Evolutionary conservation across 805 yeast species (phyloP).

Genomic region (Zygoascus tannicola): DNA sequence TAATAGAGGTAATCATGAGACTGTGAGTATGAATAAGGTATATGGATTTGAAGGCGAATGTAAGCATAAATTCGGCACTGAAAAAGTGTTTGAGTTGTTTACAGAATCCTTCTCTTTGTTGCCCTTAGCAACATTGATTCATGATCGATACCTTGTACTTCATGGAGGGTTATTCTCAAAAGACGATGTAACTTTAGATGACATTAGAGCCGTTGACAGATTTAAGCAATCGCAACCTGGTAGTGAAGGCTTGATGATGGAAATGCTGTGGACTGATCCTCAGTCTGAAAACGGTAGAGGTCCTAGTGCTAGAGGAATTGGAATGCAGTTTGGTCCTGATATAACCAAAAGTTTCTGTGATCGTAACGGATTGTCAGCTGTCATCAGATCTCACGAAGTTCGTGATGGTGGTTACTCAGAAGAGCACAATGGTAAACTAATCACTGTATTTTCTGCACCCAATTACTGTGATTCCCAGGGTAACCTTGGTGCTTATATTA

Average conservation of each 20-base stretch:
- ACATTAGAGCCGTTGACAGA: conserved; percentile 62
- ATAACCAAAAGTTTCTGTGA: conserved; percentile 73
- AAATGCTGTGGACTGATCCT: conserved; percentile 95
- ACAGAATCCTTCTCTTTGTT: conserved; percentile 76
- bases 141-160: conserved; percentile 72
- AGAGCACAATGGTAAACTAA: conserved; percentile 77
- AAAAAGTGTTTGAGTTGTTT: conserved; percentile 70
- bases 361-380: conserved; percentile 59
- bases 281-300: conserved; percentile 69
- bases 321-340: conserved; percentile 95
- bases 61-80: conserved; percentile 69
- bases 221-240: conserved; percentile 72
- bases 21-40: conserved; percentile 91
- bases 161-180: conserved; percentile 93
- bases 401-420: conserved; percentile 82
- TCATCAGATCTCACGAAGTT: conserved; percentile 92
- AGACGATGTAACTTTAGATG: conserved; percentile 60
- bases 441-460: conserved; percentile 97
- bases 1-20: conserved; percentile 95
- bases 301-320: conserved; percentile 89
- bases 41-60: conserved; percentile 97
- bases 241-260: conserved; percentile 89
- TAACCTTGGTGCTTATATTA: conserved; percentile 82
- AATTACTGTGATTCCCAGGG: conserved; percentile 92
- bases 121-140: conserved; percentile 79